A percentile compares a stretch with the other conserved stretches of the same genome.
These are phyloP conservation scores for Cucurbita moschata DNA, from an alignment of 306 rosid species.

Conservation along the genomic window DNA sequence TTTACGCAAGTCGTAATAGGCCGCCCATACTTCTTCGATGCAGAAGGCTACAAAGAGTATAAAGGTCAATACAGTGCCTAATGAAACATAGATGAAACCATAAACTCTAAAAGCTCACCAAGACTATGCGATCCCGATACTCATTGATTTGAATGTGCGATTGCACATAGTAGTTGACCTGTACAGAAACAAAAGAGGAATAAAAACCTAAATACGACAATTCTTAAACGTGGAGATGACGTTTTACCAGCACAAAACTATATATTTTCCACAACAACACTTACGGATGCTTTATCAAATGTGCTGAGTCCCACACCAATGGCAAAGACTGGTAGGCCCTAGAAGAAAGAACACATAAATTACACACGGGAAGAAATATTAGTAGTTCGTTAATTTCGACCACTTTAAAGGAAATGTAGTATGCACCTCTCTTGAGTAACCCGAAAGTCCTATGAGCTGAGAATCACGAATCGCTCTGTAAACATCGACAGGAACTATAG, in stretches of 20 bases:
- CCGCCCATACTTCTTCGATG: conserved; percentile 64
- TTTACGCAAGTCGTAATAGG: conserved; percentile 72
- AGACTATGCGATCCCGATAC: conserved; percentile 67
- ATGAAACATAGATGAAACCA: neutral
- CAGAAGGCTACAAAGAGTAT: conserved; percentile 47
- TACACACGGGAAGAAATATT: neutral
- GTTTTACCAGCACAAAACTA: neutral
- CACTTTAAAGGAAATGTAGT: neutral
- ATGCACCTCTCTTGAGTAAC: conserved; percentile 87
- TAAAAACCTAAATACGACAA: neutral
- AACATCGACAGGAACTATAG: conserved; percentile 58
- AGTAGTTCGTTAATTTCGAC: too few relatives aligned
- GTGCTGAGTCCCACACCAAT: conserved; percentile 80
- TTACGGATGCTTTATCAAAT: conserved; percentile 88
- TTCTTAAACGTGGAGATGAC: neutral
- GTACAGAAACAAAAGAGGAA: conserved; percentile 3
- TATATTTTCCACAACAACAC: conserved; percentile 15
- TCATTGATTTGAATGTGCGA: conserved; percentile 96
- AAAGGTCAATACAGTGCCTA: conserved; percentile 13
- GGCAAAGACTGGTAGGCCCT: conserved; percentile 91
- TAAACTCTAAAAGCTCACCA: conserved; percentile 37
- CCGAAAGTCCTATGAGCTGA: conserved; percentile 86
- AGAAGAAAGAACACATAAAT: conserved; percentile 11
- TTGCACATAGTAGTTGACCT: conserved; percentile 96
- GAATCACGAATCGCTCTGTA: conserved; percentile 79